Percentiles rank a stretch among this genome's conserved stretches.
Evolutionary conservation across 2,329 filamentous ascomycete species (phyloP).

Genomic region (Beauveria asiatica): DNA sequence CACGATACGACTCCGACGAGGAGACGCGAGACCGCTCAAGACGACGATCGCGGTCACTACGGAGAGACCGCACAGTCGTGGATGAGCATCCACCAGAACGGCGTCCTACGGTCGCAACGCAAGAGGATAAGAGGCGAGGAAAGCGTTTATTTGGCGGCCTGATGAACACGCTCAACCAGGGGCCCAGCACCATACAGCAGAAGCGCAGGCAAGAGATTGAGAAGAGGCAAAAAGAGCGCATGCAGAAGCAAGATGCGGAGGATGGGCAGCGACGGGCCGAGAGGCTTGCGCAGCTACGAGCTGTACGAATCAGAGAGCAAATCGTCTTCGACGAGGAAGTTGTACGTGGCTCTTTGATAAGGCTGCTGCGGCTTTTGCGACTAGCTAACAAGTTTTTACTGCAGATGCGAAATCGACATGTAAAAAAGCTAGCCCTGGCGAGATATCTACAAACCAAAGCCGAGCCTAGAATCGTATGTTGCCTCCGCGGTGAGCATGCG

Average conservation of each 20-base stretch:
- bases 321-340: conserved; percentile 65
- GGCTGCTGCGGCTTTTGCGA: neutral
- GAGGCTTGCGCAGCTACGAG: conserved; percentile 53
- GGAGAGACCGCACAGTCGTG: neutral
- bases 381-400: conserved; percentile 14
- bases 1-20: conserved; percentile 13
- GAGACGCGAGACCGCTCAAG: neutral
- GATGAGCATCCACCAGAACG: neutral
- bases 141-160: conserved; percentile 80
- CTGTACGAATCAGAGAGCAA: conserved; percentile 59
- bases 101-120: conserved; percentile 16
- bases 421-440: conserved; percentile 62
- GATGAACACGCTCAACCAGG: conserved; percentile 70
- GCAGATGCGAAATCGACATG: conserved; percentile 68
- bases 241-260: conserved; percentile 63
- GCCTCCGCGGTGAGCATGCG: neutral
- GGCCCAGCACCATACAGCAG: conserved; percentile 50
- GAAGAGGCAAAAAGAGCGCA: conserved; percentile 68
- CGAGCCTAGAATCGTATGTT: conserved; percentile 64
- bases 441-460: conserved; percentile 64
- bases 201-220: conserved; percentile 74
- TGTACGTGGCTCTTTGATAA: conserved; percentile 43
- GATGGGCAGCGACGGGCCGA: conserved; percentile 59
- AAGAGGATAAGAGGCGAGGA: conserved; percentile 77
- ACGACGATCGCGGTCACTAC: conserved; percentile 3